Evolutionary conservation across 1,284 basidiomycete genomes (phyloP).

Genomic region (Austroboletus niveus): DNA sequence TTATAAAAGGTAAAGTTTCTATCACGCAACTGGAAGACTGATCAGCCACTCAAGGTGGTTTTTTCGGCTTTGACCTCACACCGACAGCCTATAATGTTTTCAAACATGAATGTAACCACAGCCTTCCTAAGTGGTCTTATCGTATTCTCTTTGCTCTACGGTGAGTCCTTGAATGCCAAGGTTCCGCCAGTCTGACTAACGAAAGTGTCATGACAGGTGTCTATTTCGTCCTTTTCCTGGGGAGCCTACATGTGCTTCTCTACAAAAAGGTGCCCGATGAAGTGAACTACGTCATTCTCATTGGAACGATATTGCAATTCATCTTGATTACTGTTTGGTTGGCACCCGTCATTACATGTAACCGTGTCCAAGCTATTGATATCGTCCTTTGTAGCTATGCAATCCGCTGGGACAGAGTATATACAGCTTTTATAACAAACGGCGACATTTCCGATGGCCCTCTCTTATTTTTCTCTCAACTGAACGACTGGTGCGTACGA

Average conservation of each 20-base stretch:
- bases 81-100: neutral
- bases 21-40: neutral
- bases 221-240: slow-evolving; percentile 9
- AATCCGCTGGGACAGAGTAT: slow-evolving; percentile 9
- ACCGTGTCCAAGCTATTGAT: neutral
- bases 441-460: slow-evolving; percentile 4
- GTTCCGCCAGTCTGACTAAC: neutral
- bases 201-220: neutral
- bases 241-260: slow-evolving; percentile 6
- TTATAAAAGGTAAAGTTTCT: neutral
- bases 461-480: slow-evolving; percentile 2
- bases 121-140: slow-evolving; percentile 9
- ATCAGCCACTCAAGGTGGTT: neutral
- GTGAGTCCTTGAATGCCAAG: neutral
- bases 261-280: neutral
- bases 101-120: slow-evolving; percentile 6
- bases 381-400: slow-evolving; percentile 1
- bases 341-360: neutral
- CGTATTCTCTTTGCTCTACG: slow-evolving; percentile 10
- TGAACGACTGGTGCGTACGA: slow-evolving; percentile 7
- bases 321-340: slow-evolving; percentile 9
- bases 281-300: slow-evolving; percentile 1
- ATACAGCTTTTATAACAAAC: slow-evolving; percentile 8
- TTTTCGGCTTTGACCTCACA: neutral
- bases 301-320: slow-evolving; percentile 8